Evolutionary conservation across 768 basidiomycete species (phyloP).

Genomic region (Suillus subaureus): DNA sequence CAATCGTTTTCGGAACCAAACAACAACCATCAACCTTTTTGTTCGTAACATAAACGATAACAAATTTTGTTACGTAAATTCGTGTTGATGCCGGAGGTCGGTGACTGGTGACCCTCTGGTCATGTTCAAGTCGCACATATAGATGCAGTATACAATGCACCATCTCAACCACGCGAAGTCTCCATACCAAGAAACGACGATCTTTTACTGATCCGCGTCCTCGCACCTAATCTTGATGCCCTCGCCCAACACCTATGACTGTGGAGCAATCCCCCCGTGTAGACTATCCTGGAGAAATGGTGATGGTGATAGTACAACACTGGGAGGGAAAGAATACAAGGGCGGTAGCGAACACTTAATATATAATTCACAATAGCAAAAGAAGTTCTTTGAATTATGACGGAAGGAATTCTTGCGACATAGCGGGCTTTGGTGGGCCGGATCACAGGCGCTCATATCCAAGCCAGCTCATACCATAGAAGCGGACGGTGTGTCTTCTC

Average conservation of each 20-base stretch:
- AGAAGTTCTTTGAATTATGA: neutral
- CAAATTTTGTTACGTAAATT: neutral
- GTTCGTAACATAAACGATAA: neutral
- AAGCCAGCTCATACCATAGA: neutral
- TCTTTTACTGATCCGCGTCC: neutral
- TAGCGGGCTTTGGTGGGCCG: neutral
- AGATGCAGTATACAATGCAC: neutral
- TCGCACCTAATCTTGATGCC: neutral
- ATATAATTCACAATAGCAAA: neutral
- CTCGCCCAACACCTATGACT: neutral
- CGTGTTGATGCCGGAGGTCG: neutral
- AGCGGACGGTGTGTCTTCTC: neutral
- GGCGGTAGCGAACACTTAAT: neutral
- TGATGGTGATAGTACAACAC: neutral
- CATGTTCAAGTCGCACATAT: no score
- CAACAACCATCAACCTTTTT: slow-evolving; percentile 15
- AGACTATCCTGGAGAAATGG: neutral
- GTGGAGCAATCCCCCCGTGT: neutral
- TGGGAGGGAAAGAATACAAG: neutral
- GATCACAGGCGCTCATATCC: neutral
- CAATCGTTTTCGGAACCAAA: slow-evolving; percentile 25
- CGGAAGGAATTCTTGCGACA: neutral
- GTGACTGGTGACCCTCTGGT: no score
- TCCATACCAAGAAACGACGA: neutral
- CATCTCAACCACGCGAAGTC: neutral